These are phyloP conservation scores for Stephanocyclus meneghinianus DNA, from an alignment of 352 stramenopile genomes.

Conservation along the genomic window DNA sequence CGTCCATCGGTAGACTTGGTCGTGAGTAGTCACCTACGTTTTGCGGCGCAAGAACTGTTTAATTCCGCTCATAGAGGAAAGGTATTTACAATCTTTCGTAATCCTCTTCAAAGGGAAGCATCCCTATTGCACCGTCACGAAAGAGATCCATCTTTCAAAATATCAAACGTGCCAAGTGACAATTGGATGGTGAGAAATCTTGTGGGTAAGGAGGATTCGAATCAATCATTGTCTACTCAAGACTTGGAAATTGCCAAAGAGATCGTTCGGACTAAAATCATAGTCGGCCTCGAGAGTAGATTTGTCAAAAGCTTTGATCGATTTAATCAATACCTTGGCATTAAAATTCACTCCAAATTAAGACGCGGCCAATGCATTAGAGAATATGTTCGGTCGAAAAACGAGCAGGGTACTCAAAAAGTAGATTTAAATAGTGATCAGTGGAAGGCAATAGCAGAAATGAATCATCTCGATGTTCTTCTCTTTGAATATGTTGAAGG, in stretches of 20 bases:
- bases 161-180: background rate
- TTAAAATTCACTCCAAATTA: constrained; percentile 13
- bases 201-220: constrained; percentile 25
- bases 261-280: constrained; percentile 32
- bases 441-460: constrained; percentile 28
- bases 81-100: constrained; percentile 37
- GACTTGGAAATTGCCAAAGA: constrained; percentile 48
- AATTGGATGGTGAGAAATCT: constrained; percentile 40
- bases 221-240: constrained; percentile 4
- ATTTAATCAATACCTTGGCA: constrained; percentile 40
- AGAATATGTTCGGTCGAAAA: constrained; percentile 20
- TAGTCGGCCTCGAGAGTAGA: constrained; percentile 37
- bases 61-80: constrained; percentile 10
- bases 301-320: constrained; percentile 39
- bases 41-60: constrained; percentile 25
- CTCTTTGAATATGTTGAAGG: constrained; percentile 24
- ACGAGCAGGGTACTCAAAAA: background rate
- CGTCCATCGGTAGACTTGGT: constrained; percentile 28
- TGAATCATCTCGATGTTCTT: constrained; percentile 36
- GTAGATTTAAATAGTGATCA: constrained; percentile 17
- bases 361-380: constrained; percentile 20
- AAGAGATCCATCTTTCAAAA: background rate
- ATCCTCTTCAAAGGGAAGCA: constrained; percentile 28
- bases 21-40: constrained; percentile 16
- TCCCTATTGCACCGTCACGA: constrained; percentile 6